Conservation (phyloP, 116 monocot species). For the Phalaenopsis hybrid region DNA sequence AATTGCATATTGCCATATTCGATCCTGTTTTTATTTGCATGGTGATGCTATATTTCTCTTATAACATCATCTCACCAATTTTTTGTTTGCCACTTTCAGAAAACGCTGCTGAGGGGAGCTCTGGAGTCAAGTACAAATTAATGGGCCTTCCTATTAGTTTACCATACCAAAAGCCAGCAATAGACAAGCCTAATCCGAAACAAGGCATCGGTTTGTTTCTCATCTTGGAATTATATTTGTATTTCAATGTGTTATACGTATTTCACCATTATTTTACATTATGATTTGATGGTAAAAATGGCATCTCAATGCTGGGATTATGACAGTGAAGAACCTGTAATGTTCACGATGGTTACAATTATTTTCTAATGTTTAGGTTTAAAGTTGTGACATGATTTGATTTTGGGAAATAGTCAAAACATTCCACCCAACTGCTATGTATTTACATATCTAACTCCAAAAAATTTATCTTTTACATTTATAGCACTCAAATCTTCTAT, state of each 20-base stretch:
- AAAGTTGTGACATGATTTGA: too few species aligned
- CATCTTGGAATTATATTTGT: background rate
- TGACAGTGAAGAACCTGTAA: background rate
- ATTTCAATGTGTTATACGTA: background rate
- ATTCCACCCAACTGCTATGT: too few species aligned
- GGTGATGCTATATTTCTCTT: background rate
- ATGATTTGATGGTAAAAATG: background rate
- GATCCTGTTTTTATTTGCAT: background rate
- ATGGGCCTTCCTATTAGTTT: conserved; percentile 66
- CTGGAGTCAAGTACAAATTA: conserved; percentile 66
- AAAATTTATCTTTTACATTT: too few species aligned
- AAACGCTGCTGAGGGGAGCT: conserved; percentile 50
- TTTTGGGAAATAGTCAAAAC: too few species aligned
- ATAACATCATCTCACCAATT: background rate
- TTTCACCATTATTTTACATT: background rate
- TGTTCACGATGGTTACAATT: background rate
- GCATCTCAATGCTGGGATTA: background rate
- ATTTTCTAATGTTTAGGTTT: background rate
- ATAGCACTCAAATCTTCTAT: too few species aligned
- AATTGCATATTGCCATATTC: background rate
- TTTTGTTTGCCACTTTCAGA: conserved; percentile 24
- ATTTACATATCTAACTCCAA: too few species aligned
- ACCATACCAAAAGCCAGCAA: conserved; percentile 62
- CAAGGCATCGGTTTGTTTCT: conserved; percentile 70
- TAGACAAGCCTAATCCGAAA: conserved; percentile 84